Base-by-base conservation (phyloP, 495 filamentous ascomycete genomes). In the Daldinia childiae region DNA sequence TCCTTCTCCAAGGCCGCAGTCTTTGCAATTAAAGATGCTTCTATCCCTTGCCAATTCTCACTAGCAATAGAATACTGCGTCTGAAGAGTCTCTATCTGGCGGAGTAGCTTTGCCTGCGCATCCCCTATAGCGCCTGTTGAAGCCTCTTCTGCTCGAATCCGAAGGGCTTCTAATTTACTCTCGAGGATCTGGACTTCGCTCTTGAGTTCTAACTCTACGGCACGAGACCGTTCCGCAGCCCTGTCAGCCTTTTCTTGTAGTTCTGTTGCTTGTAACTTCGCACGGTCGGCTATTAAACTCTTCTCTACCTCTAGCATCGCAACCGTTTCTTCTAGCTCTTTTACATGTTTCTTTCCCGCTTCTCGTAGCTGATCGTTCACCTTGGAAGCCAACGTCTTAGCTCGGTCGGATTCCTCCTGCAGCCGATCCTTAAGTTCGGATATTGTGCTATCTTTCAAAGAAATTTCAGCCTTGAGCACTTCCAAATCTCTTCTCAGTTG, bases 31-130 rank as follows among this genome's bases (percentile, higher is more conserved):
- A 98, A 80, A 0, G 92, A 94, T 12, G 91, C 87, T 72, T 99
- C 95, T 52, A 98, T 92, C 0, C 93, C 92, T 66, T 98, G 94
- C 96, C 96, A 99, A 77, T 98, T 99, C 73, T 97, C 94, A 67
- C 92, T 95, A 2, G 96, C 95, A 57, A 93, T 88, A 0, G 93
- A 90, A 79, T 99, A 97, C 79, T 99, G 96, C 4, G 91, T 95
- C 80, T 98, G 96, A 56, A 99, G 81, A 2, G 93, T 98, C 83
- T 99, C 96, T 30, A 98, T 89, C 79, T 98, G 96, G 50, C 96
- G 89, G 21, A 98, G 83, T 24, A 99, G 84, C 77, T 98, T 97
- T 24, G 91, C 93, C 72, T 97, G 93, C 0, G 92, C 89, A 76
- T 98, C 94, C 6, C 93, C 91, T 6, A 87, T 87, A 43, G 88